Evolutionary conservation across 2,329 filamentous ascomycete species (phyloP), one percentile per base, ranked within the genome.

Genomic region (Pseudogymnoascus sp.): DNA sequence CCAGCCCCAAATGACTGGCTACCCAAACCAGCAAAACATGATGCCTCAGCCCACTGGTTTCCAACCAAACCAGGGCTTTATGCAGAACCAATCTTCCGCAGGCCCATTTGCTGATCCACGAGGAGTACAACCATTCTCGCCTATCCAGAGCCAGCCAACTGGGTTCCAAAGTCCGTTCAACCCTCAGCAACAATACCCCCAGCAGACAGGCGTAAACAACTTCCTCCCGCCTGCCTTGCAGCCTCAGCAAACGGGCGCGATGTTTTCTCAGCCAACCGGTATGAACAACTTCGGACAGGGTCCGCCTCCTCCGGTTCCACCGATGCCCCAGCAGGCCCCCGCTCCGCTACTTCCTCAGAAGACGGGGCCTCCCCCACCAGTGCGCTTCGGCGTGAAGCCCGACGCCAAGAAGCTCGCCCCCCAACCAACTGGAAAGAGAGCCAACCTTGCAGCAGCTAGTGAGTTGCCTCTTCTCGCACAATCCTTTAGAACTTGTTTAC

Each of bases 381-480:
- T 99, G 15, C 84, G 91, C 63, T 99, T 99, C 73, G 94, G 94
- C 39, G 86, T 96, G 36, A 81, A 84, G 62, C 78, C 80, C 29
- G 84, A 86, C 58, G 78, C 85, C 31, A 91, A 92, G 75, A 94
- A 89, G 74, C 77, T 97, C 68, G 81, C 84, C 64, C 86, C 92
- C 31, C 94, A 97, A 77, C 83, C 91, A 29, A 99, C 94, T 5
- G 94, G 94, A 66, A 81, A 89, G 69, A 86, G 89, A 78, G 94
- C 94, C 62, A 97, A 97, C 74, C 81, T 99, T 67, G 82, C 89
- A 60, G 90, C 95, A 84, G 94, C 94, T 71, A 99, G 93, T 97
- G 87, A 88, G 93, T 92, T 33, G 11, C 11, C 10, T 62, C 33
- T 50, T 63, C 57, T 50, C 31, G 54, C 39, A 36, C 26, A 21